Base-by-base conservation (phyloP, 768 basidiomycete species). In the Artomyces pyxidatus region DNA sequence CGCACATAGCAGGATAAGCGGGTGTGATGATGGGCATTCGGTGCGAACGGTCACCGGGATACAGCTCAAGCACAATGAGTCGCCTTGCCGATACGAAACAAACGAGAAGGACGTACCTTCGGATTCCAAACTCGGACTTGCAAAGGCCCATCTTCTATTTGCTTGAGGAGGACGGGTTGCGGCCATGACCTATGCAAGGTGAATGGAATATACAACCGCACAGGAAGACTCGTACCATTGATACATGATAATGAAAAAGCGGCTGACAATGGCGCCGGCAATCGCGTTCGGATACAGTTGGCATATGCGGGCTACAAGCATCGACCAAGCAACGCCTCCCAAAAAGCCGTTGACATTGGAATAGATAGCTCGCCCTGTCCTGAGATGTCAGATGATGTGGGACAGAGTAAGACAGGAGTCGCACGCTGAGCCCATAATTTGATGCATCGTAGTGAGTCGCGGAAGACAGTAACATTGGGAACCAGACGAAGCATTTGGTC, bases 11-110 rank as follows among this genome's bases (percentile, higher is more conserved):
- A 40, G 96, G 96, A 67, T 97, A 99, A 10, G 96, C 94, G 3
- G 96, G 96, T 2, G 96, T 99, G 59, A 99, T 98, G 61, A 99
- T 97, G 11, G 96, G 96, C 96, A 98, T 98, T 56, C 91, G 79
- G 68, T 99, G 96, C n/a, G 88, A 78, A 50, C 88, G 77, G 65
- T 97, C 93, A 51, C 80, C 80, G 4, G 92, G 92, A 65, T 95
- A 97, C 47, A 96, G 65, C 88, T 94, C 51, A 2, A 37, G 35
- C 22, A n/a, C 43, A 11, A 17, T 39, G 27, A 35, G 39, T 61
- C 14, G 14, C 12, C 45, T 29, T 6, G 1, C 26, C 16, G 17
- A 28, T 32, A 16, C 16, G 17, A 28, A 32, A 16, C 8, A 16
- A n/a, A 9, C 48, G 19, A 28, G 10, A 27, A 38, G 35, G 1